Base-by-base conservation (phyloP, 352 stramenopile species). In the Globisporangium acanthophoron region DNA sequence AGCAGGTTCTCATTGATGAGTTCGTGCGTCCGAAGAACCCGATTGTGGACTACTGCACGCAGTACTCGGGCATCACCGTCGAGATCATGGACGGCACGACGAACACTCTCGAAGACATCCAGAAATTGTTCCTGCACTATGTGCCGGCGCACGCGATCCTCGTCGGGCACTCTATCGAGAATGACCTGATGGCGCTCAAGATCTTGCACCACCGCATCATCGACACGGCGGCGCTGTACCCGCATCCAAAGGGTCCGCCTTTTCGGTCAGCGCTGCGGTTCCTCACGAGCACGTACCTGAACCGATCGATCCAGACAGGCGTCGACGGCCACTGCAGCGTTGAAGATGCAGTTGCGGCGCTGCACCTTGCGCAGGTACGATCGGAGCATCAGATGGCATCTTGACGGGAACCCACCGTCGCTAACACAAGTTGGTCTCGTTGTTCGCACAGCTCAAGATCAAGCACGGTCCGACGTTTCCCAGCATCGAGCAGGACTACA, bases 151-250 rank as follows among this genome's bases (percentile, higher is more conserved):
- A 91, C 21, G 84, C 85, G 5, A 90, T 95, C 44, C 69, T 95
- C 31, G 82, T 95, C n/a, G 87, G 87, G 16, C 87, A 96, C 61
- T 94, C 82, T 44, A 84, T 96, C 52, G 87, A 96, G 56, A 95
- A 94, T 63, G 87, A 96, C 57, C 61, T 95, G 5, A 58, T 71
- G 52, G 84, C 82, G 9, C 65, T 96, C 29, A 65, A 70, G 11
- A 62, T 95, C 16, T 54, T 91, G 46, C 87, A 96, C 55, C 69
- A 71, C 20, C 82, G 82, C 29, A 63, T 92, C 54, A 88, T 94
- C 40, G 87, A 96, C 62, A 96, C 87, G 5, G 73, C 74, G 0
- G 76, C 86, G 39, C 60, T 96, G 57, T 96, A 92, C 53, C 81
- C 81, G 8, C 85, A 96, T 52, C 85, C 83, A 5, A 87, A 85